Evolutionary conservation across 345 rosid genomes (phyloP).

Genomic region (Syzygium aromaticum): DNA sequence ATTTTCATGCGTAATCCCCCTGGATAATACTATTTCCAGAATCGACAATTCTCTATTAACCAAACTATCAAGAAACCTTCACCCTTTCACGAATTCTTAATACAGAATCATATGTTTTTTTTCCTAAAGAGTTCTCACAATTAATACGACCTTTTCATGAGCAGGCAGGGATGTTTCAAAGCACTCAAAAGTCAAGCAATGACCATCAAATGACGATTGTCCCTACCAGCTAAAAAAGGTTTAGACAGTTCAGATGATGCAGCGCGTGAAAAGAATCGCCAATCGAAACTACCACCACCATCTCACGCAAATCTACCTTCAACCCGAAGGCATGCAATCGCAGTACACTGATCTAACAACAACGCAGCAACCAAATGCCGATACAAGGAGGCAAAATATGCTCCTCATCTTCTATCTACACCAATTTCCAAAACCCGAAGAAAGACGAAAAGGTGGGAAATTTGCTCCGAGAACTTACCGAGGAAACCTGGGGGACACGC

Average conservation of each 20-base stretch:
- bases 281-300: neutral
- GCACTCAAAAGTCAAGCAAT: neutral
- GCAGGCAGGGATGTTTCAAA: neutral
- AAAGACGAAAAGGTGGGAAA: neutral
- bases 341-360: neutral
- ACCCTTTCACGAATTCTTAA: neutral
- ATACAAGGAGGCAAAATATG: neutral
- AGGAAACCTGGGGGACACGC: conserved; percentile 75
- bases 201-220: neutral
- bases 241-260: neutral
- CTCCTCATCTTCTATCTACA: neutral
- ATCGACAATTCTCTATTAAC: neutral
- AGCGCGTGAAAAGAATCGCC: neutral
- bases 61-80: neutral
- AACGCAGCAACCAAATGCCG: neutral
- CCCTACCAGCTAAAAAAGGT: neutral
- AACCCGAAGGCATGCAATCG: neutral
- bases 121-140: neutral
- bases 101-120: neutral
- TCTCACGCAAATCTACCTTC: neutral
- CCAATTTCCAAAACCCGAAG: neutral
- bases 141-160: neutral
- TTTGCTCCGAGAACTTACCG: conserved; percentile 33
- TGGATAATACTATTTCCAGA: neutral
- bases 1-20: neutral